These are phyloP conservation scores for Kodamaea neixiangensis DNA, from an alignment of 805 yeast genomes.

Conservation along the genomic window DNA sequence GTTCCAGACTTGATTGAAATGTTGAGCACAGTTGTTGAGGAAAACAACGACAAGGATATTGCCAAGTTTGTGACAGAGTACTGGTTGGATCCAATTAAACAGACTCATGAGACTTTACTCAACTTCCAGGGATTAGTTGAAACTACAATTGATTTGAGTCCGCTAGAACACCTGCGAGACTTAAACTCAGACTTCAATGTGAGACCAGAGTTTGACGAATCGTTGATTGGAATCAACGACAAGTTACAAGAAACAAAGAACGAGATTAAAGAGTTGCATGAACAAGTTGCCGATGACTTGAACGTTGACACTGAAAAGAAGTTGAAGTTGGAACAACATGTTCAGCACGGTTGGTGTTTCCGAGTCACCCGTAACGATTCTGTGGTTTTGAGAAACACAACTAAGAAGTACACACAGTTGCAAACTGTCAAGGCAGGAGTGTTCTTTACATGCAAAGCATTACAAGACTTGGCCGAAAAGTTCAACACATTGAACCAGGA, in stretches of 20 bases:
- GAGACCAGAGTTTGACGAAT: slow-evolving; percentile 86
- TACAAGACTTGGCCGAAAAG: slow-evolving; percentile 61
- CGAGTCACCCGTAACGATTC: slow-evolving; percentile 91
- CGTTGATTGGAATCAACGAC: slow-evolving; percentile 59
- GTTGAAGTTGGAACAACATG: slow-evolving; percentile 85
- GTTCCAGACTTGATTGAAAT: slow-evolving; percentile 68
- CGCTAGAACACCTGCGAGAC: slow-evolving; percentile 58
- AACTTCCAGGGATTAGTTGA: slow-evolving; percentile 87
- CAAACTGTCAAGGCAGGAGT: slow-evolving; percentile 96
- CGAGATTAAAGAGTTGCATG: slow-evolving; percentile 61
- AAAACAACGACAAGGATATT: slow-evolving; percentile 26
- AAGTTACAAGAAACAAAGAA: slow-evolving; percentile 56
- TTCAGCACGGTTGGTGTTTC: slow-evolving; percentile 91
- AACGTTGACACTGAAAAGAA: slow-evolving; percentile 84
- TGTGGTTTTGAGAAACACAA: slow-evolving; percentile 63
- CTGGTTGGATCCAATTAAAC: slow-evolving; percentile 62
- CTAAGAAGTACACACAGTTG: slow-evolving; percentile 66
- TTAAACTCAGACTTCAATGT: slow-evolving; percentile 73
- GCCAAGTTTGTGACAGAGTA: slow-evolving; percentile 42
- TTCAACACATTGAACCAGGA: slow-evolving; percentile 60
- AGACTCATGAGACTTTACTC: slow-evolving; percentile 50
- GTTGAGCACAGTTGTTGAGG: slow-evolving; percentile 46
- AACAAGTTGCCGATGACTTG: slow-evolving; percentile 68
- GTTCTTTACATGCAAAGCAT: slow-evolving; percentile 73
- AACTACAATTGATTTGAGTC: slow-evolving; percentile 85